A percentile compares a stretch with the other conserved stretches of the same genome.
These are phyloP conservation scores for Bondarzewia mesenterica DNA, from an alignment of 1,284 basidiomycete genomes.

Conservation along the genomic window DNA sequence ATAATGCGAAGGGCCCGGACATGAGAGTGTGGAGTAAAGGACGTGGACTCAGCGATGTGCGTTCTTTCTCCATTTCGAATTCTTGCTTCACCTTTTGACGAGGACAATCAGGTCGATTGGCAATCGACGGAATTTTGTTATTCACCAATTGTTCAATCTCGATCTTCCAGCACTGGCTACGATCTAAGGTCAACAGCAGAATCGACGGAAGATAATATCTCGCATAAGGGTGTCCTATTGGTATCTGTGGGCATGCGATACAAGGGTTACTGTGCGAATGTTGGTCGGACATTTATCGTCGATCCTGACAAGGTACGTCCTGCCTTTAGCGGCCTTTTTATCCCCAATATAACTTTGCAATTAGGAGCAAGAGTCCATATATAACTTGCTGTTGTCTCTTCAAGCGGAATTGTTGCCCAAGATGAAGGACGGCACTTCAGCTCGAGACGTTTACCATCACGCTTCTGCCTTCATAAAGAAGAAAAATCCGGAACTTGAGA, in stretches of 20 bases:
- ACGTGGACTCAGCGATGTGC: conserved; percentile 62
- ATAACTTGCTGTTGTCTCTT: conserved; percentile 70
- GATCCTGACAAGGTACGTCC: conserved; percentile 76
- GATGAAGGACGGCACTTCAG: conserved; percentile 75
- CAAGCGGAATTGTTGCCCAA: conserved; percentile 73
- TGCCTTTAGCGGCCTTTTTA: background rate
- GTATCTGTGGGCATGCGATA: conserved; percentile 88
- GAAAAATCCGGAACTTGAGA: conserved; percentile 78
- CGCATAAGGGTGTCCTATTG: conserved; percentile 87
- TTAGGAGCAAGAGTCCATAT: conserved; percentile 86
- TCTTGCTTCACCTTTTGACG: background rate
- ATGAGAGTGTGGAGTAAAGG: conserved; percentile 87
- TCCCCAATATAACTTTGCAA: conserved; percentile 6
- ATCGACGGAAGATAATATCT: conserved; percentile 77
- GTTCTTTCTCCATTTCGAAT: conserved; percentile 20
- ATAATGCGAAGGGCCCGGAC: conserved; percentile 69
- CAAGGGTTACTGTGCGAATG: conserved; percentile 88
- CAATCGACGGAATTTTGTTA: conserved; percentile 88
- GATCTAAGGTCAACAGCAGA: conserved; percentile 85
- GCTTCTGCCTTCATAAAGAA: conserved; percentile 68
- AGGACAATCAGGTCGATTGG: conserved; percentile 67
- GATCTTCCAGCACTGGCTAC: conserved; percentile 74
- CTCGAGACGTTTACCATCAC: conserved; percentile 77
- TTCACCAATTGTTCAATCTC: conserved; percentile 92
- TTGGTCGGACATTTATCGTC: conserved; percentile 91